These are phyloP conservation scores for Puya raimondii DNA, from an alignment of 176 grass and related monocot species.

Conservation along the genomic window DNA sequence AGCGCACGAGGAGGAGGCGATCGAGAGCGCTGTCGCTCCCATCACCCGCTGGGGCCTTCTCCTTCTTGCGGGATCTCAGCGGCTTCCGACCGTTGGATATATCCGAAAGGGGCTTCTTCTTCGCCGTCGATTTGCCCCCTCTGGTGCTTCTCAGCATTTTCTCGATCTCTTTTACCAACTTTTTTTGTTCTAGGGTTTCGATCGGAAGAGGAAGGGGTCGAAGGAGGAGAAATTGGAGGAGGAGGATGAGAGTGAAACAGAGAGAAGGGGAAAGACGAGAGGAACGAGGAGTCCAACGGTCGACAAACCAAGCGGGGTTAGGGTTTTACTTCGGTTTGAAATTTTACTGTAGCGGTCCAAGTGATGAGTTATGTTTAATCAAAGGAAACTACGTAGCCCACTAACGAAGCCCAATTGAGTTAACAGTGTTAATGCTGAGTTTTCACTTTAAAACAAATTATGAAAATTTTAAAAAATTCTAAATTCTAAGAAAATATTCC, in stretches of 20 bases:
- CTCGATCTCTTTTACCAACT: background rate
- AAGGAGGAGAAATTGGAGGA: background rate
- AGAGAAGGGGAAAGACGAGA: background rate
- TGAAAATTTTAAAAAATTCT: no score
- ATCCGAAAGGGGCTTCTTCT: constrained; percentile 37
- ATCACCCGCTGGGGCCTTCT: background rate
- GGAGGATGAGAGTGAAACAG: background rate
- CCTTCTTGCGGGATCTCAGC: constrained; percentile 24
- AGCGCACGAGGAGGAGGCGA: constrained; percentile 41
- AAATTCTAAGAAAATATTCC: no score
- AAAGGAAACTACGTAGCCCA: no score
- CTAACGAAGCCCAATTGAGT: no score
- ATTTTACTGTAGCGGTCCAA: no score
- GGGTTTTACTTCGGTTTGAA: background rate
- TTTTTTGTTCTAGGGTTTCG: background rate
- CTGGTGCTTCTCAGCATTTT: constrained; percentile 45
- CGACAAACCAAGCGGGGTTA: background rate
- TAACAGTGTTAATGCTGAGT: no score
- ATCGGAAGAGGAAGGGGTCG: no score
- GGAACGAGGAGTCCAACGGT: background rate
- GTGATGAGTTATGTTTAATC: no score
- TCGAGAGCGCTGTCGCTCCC: constrained; percentile 28
- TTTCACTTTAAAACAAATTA: no score
- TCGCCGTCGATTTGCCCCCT: constrained; percentile 35
- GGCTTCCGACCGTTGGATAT: constrained; percentile 35